Evolutionary conservation across 129 eudicot genomes (phyloP).

Genomic region (Artemisia annua): DNA sequence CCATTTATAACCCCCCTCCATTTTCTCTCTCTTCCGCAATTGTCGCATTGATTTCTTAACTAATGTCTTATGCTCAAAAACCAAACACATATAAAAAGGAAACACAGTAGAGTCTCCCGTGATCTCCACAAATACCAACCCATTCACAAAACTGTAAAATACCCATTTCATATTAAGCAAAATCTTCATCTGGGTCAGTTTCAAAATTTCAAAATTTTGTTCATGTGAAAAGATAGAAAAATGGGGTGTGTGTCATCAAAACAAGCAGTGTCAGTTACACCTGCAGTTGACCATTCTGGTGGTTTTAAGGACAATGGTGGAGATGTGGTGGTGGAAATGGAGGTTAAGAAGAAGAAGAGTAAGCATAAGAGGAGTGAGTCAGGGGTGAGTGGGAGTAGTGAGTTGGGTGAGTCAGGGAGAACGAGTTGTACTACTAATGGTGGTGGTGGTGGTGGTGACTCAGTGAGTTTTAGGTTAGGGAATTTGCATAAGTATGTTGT

Average conservation of each 20-base stretch:
- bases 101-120: constrained; percentile 34
- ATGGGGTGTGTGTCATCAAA: constrained; percentile 96
- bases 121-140: constrained; percentile 25
- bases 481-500: constrained; percentile 71
- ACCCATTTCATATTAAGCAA: constrained; percentile 27
- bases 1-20: constrained; percentile 20
- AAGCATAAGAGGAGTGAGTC: constrained; percentile 57
- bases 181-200: constrained; percentile 29
- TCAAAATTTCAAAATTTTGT: constrained; percentile 1
- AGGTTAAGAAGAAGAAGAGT: constrained; percentile 37
- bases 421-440: constrained; percentile 49
- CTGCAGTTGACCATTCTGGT: constrained; percentile 83
- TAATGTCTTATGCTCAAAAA: no score
- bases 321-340: constrained; percentile 51
- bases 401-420: constrained; percentile 85
- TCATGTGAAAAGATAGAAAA: neutral
- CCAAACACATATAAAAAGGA: constrained; percentile 3
- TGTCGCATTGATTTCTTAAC: constrained; percentile 31
- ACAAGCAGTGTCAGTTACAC: constrained; percentile 90
- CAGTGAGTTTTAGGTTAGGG: constrained; percentile 91
- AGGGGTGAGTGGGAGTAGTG: constrained; percentile 49
- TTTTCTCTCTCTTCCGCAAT: constrained; percentile 37
- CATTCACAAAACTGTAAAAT: neutral
- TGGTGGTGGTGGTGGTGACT: constrained; percentile 44
- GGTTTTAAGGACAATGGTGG: constrained; percentile 59